Conservation (phyloP, 1,284 basidiomycete genomes). For the Rhodotorula sp. region DNA sequence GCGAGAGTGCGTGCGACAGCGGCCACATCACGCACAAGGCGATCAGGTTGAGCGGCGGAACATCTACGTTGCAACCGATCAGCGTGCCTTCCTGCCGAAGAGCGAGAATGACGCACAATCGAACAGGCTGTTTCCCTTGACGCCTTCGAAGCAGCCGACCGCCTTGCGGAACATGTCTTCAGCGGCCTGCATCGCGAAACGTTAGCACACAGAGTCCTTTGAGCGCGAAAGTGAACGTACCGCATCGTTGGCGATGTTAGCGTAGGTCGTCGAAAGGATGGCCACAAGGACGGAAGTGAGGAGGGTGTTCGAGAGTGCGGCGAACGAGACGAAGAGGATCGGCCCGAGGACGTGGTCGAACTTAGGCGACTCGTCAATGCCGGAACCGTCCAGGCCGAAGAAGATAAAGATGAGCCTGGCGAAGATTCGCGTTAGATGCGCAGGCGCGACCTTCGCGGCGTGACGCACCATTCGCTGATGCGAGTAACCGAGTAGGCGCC, state of each 20-base stretch:
- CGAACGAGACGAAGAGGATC: constrained; percentile 77
- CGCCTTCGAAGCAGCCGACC: constrained; percentile 80
- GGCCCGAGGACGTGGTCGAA: constrained; percentile 53
- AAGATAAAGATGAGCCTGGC: constrained; percentile 40
- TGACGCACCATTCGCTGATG: constrained; percentile 36
- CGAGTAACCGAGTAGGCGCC: constrained; percentile 31
- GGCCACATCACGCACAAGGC: constrained; percentile 42
- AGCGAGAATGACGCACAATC: constrained; percentile 25
- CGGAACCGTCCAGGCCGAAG: constrained; percentile 41
- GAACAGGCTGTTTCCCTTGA: constrained; percentile 42
- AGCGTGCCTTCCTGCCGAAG: too few species aligned
- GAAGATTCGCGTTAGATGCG: too few species aligned
- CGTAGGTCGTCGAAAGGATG: constrained; percentile 79
- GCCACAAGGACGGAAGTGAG: constrained; percentile 74
- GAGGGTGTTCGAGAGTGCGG: constrained; percentile 74
- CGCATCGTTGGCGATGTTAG: constrained; percentile 65
- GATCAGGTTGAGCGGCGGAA: constrained; percentile 44
- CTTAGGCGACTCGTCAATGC: constrained; percentile 35
- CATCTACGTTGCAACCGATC: constrained; percentile 8
- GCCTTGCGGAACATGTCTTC: constrained; percentile 84
- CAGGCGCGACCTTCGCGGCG: not conserved
- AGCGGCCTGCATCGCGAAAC: constrained; percentile 11
- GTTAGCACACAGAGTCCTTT: too few species aligned
- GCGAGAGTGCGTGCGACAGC: constrained; percentile 36
- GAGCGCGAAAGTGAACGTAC: not conserved